Base-by-base conservation (phyloP, 75 land plant genomes). In the Pinus taeda region DNA sequence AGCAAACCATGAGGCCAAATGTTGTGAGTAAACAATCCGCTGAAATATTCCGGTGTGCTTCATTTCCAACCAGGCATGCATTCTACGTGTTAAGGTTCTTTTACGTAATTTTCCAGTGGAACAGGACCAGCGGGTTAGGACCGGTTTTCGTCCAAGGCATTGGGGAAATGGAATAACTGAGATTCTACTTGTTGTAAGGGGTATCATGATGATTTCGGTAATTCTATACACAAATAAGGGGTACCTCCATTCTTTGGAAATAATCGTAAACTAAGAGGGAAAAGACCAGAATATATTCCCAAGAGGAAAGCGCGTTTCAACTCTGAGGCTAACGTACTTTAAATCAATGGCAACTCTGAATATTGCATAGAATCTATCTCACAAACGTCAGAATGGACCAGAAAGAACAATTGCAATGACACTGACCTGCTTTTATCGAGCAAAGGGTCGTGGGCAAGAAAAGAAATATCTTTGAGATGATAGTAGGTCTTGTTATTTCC, bases 401-500 rank as follows among this genome's bases (percentile, higher is more conserved):
- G 55, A 11, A 49, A 9, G 55, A 49, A 49, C 55, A 49, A 49
- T 49, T 49, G 55, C 53, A 49, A 49, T 49, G 11, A 11, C 55
- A 60, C 63, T 18, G 37, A 90, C 88, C 93, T 91, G 76, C 89
- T 86, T 15, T 79, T 89, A 79, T 89, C 87, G 59, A 97, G 78
- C 42, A 97, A 62, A 13, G 95, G 98, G 37, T 97, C 99, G 59
- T 97, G 98, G 13, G 84, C 86, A 45, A 97, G 90, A 81, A 95
- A 97, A 15, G 78, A 53, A 37, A 95, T 91, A 79, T 97, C 99
- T 87, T 97, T 97, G 74, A 83, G 73, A 74, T 93, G 93, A 64
- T 97, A 95, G 63, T 97, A 97, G 8, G 99, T 92, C 42, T 95
- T 95, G 73, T 94, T 91, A 62, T 93, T 94, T 57, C 99, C 99